Conservation (phyloP, 352 stramenopile species). For the Pythium apleroticum region DNA sequence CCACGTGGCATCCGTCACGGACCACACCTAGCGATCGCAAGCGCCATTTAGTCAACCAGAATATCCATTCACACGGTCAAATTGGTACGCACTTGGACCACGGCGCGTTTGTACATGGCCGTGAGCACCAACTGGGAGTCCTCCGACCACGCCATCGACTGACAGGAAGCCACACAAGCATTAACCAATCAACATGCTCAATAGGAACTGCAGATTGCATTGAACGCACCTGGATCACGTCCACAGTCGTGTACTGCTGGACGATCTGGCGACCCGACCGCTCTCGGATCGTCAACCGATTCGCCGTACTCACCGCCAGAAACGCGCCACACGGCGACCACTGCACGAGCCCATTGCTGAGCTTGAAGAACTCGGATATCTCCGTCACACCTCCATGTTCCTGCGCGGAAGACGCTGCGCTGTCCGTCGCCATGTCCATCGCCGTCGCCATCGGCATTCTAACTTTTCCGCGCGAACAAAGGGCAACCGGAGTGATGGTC, state of each 20-base stretch:
- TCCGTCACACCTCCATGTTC: slow-evolving; percentile 29
- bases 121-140: slow-evolving; percentile 69
- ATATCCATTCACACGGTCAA: background rate
- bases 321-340: slow-evolving; percentile 68
- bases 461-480: slow-evolving; percentile 3
- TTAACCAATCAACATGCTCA: too few relatives aligned
- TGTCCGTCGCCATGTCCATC: slow-evolving; percentile 12
- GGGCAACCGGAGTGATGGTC: slow-evolving; percentile 17
- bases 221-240: slow-evolving; percentile 43
- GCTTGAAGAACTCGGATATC: slow-evolving; percentile 54
- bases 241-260: slow-evolving; percentile 59
- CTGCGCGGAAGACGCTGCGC: background rate
- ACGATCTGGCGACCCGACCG: slow-evolving; percentile 49
- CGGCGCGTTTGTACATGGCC: slow-evolving; percentile 59
- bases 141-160: slow-evolving; percentile 53
- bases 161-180: background rate
- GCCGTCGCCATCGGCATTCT: background rate
- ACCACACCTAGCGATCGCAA: slow-evolving; percentile 44
- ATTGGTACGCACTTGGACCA: slow-evolving; percentile 45
- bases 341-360: slow-evolving; percentile 54
- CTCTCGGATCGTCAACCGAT: slow-evolving; percentile 60
- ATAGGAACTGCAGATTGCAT: background rate
- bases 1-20: slow-evolving; percentile 60
- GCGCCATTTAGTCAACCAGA: background rate
- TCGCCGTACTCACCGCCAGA: slow-evolving; percentile 50